phyloP scores from a whole-genome alignment of 495 filamentous ascomycete genomes.

The Bryoglossum gracile region DNA sequence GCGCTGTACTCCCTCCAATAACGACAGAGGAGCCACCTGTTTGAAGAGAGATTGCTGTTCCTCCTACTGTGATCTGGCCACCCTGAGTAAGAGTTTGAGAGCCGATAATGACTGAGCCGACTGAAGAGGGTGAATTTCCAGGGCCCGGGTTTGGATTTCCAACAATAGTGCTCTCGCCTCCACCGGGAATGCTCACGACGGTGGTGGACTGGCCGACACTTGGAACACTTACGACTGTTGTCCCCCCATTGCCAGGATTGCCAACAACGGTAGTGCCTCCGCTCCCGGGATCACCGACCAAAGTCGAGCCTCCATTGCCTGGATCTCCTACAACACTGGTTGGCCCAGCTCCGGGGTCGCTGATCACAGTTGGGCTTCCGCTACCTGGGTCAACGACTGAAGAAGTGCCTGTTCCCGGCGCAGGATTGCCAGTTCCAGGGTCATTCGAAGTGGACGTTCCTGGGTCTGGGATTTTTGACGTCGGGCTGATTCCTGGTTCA shows the following conservation, averaged over 20 bases:
- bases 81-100: not conserved
- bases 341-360: not conserved
- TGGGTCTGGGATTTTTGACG: too few relatives aligned
- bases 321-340: not conserved
- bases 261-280: not conserved
- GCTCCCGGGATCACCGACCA: not conserved
- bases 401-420: not conserved
- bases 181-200: not conserved
- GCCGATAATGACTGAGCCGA: not conserved
- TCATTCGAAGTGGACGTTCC: too few relatives aligned
- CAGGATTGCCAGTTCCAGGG: too few relatives aligned
- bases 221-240: not conserved
- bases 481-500: not conserved
- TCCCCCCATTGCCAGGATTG: not conserved
- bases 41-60: not conserved
- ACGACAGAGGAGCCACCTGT: not conserved
- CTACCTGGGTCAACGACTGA: not conserved
- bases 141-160: not conserved
- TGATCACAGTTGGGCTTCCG: not conserved
- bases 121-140: not conserved
- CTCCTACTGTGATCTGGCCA: not conserved
- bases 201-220: not conserved
- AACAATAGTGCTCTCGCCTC: too few relatives aligned
- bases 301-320: not conserved
- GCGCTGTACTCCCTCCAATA: not conserved